These are phyloP conservation scores for Dothidotthia symphoricarpi DNA, from an alignment of 2,329 filamentous ascomycete species.

Conservation along the genomic window DNA sequence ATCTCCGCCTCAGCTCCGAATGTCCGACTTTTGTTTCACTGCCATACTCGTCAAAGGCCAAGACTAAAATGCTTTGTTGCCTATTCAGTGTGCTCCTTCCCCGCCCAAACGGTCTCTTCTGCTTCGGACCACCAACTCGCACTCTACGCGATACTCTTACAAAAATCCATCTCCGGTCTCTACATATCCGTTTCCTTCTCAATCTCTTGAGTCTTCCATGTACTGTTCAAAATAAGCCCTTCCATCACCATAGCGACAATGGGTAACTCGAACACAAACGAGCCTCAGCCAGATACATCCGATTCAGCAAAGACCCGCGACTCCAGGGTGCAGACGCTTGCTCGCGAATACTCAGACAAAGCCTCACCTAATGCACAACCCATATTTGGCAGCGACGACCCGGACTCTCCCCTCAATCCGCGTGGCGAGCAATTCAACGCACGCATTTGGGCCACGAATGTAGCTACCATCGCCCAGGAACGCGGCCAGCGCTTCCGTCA, in stretches of 20 bases:
- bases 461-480: not conserved
- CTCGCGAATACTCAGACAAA: not conserved
- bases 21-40: not conserved
- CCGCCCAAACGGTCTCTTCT: no score
- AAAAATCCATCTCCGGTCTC: no score
- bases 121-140: no score
- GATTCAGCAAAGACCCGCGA: not conserved
- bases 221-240: not conserved
- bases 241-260: not conserved
- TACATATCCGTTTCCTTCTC: no score
- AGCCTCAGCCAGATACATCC: not conserved
- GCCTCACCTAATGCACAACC: not conserved
- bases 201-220: no score
- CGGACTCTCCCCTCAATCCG: not conserved
- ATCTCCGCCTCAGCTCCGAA: not conserved
- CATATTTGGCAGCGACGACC: not conserved
- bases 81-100: no score
- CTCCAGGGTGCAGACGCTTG: not conserved
- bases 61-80: no score
- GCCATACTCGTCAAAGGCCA: no score
- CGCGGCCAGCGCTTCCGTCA: slow-evolving; percentile 1
- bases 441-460: not conserved
- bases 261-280: not conserved
- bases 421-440: slow-evolving; percentile 1
- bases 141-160: no score